Evolutionary conservation across 2,329 filamentous ascomycete species (phyloP).

Genomic region (Aureobasidium sp.): DNA sequence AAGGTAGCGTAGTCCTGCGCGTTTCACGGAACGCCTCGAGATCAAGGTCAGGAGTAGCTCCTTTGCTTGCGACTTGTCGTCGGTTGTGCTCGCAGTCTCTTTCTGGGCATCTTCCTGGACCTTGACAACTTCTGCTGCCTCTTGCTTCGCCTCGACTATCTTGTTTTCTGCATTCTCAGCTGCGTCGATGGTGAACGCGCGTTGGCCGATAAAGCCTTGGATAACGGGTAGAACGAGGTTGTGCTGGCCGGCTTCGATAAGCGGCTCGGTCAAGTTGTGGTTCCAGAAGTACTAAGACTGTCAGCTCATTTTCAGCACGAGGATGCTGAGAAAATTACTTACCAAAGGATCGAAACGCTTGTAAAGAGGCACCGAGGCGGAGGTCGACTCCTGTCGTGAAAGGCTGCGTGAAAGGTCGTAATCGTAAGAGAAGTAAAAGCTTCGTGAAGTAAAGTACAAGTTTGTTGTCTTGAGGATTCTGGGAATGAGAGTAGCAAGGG

Average conservation of each 20-base stretch:
- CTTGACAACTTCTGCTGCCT: constrained; percentile 17
- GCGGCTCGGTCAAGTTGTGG: constrained; percentile 60
- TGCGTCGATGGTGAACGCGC: constrained; percentile 52
- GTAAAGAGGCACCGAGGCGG: constrained; percentile 54
- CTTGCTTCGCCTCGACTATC: constrained; percentile 19
- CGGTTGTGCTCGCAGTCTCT: constrained; percentile 13
- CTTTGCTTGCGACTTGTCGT: constrained; percentile 16
- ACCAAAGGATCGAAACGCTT: constrained; percentile 62
- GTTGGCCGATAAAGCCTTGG: constrained; percentile 90
- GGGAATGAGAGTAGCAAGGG: constrained; percentile 52
- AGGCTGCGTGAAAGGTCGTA: constrained; percentile 73
- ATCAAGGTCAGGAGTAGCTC: constrained; percentile 78
- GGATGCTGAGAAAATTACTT: constrained; percentile 20
- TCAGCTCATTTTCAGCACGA: neutral
- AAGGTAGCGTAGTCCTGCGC: constrained; percentile 82
- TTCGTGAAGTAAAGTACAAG: constrained; percentile 71
- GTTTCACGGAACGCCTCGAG: constrained; percentile 77
- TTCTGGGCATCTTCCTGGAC: constrained; percentile 12
- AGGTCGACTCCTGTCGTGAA: constrained; percentile 30
- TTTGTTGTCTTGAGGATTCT: constrained; percentile 78
- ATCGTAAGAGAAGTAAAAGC: constrained; percentile 95
- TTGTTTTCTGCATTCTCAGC: constrained; percentile 21
- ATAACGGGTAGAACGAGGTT: constrained; percentile 71
- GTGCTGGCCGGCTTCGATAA: constrained; percentile 65
- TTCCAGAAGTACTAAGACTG: constrained; percentile 77